Conservation (phyloP, 169 alveolate species). For the Cryptosporidium parvum region DNA sequence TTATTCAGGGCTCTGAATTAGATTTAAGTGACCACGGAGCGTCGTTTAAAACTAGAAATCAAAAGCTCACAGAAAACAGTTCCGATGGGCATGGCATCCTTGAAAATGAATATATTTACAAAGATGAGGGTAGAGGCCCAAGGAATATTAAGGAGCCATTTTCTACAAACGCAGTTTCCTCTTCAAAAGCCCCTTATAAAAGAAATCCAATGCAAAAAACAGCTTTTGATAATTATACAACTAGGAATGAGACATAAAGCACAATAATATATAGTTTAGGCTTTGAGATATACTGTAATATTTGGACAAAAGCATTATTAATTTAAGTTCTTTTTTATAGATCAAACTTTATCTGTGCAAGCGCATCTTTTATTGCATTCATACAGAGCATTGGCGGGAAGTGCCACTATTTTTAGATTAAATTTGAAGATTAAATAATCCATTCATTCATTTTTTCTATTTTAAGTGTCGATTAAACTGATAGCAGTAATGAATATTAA, state of each 20-base stretch:
- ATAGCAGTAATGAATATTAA: too few species aligned
- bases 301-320: not conserved
- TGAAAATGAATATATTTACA: constrained; percentile 22
- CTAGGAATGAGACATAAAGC: not conserved
- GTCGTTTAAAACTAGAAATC: not conserved
- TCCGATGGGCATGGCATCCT: not conserved
- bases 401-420: not conserved
- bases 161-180: constrained; percentile 46
- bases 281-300: not conserved
- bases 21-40: not conserved
- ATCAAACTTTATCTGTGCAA: not conserved
- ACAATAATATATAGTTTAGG: not conserved
- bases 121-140: constrained; percentile 62
- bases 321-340: not conserved
- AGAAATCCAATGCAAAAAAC: constrained; percentile 31
- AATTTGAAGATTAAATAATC: not conserved
- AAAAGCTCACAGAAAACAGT: too few species aligned
- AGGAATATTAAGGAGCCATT: constrained; percentile 19
- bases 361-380: too few species aligned
- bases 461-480: too few species aligned
- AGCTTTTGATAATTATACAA: not conserved
- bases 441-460: not conserved
- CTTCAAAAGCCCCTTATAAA: not conserved
- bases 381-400: not conserved
- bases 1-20: not conserved